Percentiles rank a stretch among this genome's conserved stretches.
phyloP scores from a whole-genome alignment of 257 asterid species.

The Ilex asprella region DNA sequence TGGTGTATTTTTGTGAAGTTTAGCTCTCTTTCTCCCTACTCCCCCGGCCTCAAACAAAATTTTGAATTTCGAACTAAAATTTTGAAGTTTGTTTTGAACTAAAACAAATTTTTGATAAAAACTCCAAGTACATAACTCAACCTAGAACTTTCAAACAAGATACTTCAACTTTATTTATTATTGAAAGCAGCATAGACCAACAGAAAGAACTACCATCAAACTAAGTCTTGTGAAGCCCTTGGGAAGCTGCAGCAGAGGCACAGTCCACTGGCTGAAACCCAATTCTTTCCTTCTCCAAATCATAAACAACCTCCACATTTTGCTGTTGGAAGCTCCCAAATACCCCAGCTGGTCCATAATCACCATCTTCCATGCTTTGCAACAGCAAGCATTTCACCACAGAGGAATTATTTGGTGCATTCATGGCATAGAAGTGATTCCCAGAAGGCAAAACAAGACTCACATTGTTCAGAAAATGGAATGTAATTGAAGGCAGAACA shows the following conservation, averaged over 20 bases:
- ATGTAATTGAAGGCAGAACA: conserved; percentile 44
- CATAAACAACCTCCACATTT: conserved; percentile 73
- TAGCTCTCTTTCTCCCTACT: no score
- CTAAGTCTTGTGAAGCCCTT: conserved; percentile 29
- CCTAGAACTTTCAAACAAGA: no score
- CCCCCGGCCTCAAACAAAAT: no score
- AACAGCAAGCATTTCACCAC: conserved; percentile 58
- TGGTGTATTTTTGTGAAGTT: no score
- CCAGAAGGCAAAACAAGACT: conserved; percentile 44
- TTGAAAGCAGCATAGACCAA: no score
- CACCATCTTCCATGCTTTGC: conserved; percentile 47
- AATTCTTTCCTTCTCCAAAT: conserved; percentile 57
- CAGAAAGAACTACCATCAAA: no score
- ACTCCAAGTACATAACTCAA: no score
- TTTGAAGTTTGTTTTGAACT: no score
- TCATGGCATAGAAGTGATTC: conserved; percentile 55
- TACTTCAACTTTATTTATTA: no score
- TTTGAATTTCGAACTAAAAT: no score
- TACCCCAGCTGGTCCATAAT: conserved; percentile 61
- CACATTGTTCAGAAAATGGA: conserved; percentile 56
- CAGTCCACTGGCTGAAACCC: conserved; percentile 62
- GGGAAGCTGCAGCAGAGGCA: conserved; percentile 38
- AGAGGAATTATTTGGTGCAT: conserved; percentile 44
- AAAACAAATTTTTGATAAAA: no score
- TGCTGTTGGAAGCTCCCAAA: conserved; percentile 76